Conservation (phyloP, 2,329 filamentous ascomycete species). For the Paradendryphiella salina region DNA sequence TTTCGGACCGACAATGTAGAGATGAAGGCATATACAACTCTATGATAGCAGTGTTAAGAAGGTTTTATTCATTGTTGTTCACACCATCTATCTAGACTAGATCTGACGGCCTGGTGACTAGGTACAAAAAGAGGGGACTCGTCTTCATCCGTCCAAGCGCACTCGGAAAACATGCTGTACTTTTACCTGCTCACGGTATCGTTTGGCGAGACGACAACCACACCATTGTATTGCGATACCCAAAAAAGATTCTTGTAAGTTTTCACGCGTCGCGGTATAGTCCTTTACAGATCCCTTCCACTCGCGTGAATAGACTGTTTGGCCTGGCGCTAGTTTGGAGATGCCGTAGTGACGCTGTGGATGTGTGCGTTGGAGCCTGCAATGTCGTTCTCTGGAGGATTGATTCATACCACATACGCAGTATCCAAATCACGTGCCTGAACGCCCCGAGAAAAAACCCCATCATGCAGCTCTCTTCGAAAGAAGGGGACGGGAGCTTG, state of each 20-base stretch:
- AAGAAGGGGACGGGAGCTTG: neutral
- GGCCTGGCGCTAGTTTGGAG: neutral
- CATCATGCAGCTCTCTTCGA: neutral
- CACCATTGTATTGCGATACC: neutral
- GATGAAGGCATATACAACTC: conserved; percentile 2
- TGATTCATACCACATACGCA: neutral
- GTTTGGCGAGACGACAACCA: neutral
- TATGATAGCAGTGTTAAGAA: conserved; percentile 10
- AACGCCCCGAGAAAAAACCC: neutral
- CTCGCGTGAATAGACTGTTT: neutral
- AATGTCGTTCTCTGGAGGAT: neutral
- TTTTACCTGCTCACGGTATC: neutral
- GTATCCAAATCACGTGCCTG: no score
- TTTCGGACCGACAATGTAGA: conserved; percentile 1
- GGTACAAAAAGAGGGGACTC: neutral
- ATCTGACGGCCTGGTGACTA: neutral
- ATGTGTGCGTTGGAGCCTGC: neutral
- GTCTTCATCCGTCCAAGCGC: neutral
- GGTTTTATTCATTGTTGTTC: neutral
- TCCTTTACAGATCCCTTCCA: neutral
- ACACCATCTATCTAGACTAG: neutral
- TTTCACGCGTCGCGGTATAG: neutral
- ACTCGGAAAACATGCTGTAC: neutral
- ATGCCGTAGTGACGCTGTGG: neutral
- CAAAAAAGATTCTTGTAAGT: neutral